phyloP scores from a whole-genome alignment of 2,329 filamentous ascomycete genomes.

The Daldinia eschscholtzii region DNA sequence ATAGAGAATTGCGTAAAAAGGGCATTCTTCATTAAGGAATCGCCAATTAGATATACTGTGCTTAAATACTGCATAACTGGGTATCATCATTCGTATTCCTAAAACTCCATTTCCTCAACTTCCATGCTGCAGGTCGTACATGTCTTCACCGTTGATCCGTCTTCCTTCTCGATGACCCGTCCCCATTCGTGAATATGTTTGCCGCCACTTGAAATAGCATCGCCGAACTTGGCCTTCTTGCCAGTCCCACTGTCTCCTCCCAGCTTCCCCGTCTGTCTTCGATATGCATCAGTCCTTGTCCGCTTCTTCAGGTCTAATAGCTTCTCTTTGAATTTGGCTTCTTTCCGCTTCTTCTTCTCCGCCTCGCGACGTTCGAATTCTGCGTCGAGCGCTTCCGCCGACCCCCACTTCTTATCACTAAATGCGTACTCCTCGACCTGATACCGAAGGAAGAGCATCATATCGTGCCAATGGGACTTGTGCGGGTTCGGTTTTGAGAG shows the following conservation, averaged over 20 bases:
- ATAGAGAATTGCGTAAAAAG: not conserved
- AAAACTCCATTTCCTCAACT: conserved; percentile 80
- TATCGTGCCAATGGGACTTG: conserved; percentile 96
- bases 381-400: conserved; percentile 83
- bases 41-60: not conserved
- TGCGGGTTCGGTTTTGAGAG: conserved; percentile 93
- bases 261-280: conserved; percentile 73
- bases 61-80: conserved; percentile 9
- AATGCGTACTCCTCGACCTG: conserved; percentile 97
- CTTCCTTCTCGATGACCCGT: conserved; percentile 74
- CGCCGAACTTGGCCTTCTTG: conserved; percentile 76
- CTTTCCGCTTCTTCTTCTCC: conserved; percentile 87
- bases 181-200: conserved; percentile 94
- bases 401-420: conserved; percentile 86
- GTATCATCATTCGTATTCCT: conserved; percentile 34
- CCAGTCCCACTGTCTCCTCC: conserved; percentile 57
- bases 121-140: conserved; percentile 83
- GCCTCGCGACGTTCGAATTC: conserved; percentile 85
- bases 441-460: conserved; percentile 95
- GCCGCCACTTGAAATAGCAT: conserved; percentile 74
- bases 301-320: conserved; percentile 91
- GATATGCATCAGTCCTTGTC: conserved; percentile 90
- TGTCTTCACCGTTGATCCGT: conserved; percentile 83
- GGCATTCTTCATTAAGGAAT: not conserved
- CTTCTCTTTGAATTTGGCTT: conserved; percentile 91